Base-by-base conservation (phyloP, 176 grass and related monocot genomes). In the Carex scoparia region DNA sequence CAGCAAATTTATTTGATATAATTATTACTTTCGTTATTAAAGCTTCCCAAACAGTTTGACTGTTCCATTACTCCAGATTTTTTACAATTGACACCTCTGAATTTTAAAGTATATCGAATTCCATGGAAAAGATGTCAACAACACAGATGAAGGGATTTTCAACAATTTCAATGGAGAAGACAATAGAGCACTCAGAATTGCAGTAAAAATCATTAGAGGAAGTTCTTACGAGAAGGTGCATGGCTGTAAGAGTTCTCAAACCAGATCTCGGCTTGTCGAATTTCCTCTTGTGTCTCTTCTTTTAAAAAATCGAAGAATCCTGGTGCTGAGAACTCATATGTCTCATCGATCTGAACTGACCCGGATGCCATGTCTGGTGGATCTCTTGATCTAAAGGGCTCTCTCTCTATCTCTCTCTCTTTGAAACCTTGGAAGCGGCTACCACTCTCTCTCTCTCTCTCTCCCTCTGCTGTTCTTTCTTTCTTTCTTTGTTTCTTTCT, bases 311-410 rank as follows among this genome's bases (percentile, higher is more conserved):
- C 91, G 81, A 96, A 99, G 91, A 88, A 99, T 65, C 40, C 88
- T 4, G 97, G 97, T 30, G 97, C 97, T 42, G 81, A 84, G 86
- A 96, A 99, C 85, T 99, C 97, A 86, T 99, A 99, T 5, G 72
- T 67, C 79, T 92, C 85, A 68, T 99, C 91, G 35, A 95, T 63
- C 85, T 85, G 90, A 32, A 79, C 63, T 40, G 78, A 88, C 31
- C 63, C 74, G 65, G 48, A 32, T 44, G 65, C 28, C 69, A 33
- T 79, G 76, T 81, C 65, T 28, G 10, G 32, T 28, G 15, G 32
- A 62, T 32, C 57, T 65, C 32, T 63, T 10, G 42, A 42, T 61
- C 35, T 48, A 37, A 44, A 75, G 7, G n/a, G n/a, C 0, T 12
- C 12, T 2, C 42, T 48, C 2, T 31, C 59, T 65, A 59, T 27